Evolutionary conservation across 148 eudicot species (phyloP).

Genomic region (Selenicereus undatus): DNA sequence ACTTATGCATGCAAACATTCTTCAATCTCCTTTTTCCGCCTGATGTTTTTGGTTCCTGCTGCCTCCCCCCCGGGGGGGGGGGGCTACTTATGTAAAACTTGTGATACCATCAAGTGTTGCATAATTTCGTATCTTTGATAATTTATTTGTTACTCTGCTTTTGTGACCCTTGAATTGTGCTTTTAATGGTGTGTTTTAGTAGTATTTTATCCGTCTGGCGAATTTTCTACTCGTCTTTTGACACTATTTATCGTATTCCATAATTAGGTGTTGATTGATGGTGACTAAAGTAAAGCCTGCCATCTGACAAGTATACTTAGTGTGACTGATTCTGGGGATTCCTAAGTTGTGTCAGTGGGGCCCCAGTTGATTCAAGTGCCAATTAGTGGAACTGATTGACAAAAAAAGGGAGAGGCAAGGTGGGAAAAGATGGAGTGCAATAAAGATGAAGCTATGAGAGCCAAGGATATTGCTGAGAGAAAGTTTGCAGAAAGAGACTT

Average conservation of each 20-base stretch:
- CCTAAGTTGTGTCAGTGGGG: background rate
- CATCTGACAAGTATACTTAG: background rate
- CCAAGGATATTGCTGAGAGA: slow-evolving; percentile 38
- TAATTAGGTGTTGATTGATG: slow-evolving; percentile 17
- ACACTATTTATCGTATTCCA: background rate
- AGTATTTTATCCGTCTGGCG: background rate
- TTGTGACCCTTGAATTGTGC: background rate
- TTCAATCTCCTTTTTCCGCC: background rate
- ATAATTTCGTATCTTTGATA: background rate
- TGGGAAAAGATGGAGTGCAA: slow-evolving; percentile 39
- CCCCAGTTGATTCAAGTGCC: slow-evolving; percentile 2
- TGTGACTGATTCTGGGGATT: background rate
- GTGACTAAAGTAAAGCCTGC: background rate
- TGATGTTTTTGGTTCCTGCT: too few species aligned
- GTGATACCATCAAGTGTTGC: background rate
- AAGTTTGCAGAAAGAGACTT: slow-evolving; percentile 34
- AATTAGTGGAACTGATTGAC: background rate
- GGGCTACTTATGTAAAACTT: too few species aligned
- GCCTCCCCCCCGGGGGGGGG: too few species aligned
- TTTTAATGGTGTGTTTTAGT: background rate
- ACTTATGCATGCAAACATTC: background rate
- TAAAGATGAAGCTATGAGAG: slow-evolving; percentile 46
- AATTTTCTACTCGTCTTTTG: background rate
- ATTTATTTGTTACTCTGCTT: background rate
- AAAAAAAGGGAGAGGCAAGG: slow-evolving; percentile 4